Evolutionary conservation across 106 monocot species (phyloP).

Genomic region (Allium cepa): DNA sequence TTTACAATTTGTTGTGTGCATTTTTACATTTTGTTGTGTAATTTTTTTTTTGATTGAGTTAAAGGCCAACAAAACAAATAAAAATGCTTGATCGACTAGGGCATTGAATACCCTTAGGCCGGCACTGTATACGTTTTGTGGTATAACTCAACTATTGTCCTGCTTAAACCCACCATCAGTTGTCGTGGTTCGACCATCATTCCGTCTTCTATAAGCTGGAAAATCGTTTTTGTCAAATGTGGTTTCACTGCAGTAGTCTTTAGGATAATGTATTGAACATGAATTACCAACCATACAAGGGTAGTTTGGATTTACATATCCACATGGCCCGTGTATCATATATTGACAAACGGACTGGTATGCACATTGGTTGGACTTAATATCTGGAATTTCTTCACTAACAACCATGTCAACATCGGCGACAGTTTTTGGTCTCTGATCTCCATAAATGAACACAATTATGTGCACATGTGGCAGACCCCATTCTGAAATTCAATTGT

Average conservation of each 20-base stretch:
- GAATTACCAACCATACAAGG: background rate
- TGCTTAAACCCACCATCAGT: background rate
- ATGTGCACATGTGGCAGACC: background rate
- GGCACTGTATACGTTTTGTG: no score
- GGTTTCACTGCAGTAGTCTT: background rate
- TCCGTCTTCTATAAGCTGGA: background rate
- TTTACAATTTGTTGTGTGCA: no score
- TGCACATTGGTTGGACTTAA: background rate
- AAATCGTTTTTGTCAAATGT: background rate
- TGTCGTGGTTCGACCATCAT: background rate
- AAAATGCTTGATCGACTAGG: no score
- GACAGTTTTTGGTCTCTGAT: background rate
- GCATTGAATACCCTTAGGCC: no score
- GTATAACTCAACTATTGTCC: constrained; percentile 5
- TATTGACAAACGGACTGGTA: background rate
- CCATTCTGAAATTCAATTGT: no score
- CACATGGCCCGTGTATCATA: background rate
- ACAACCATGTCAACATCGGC: background rate
- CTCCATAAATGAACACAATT: background rate
- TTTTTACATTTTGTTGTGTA: no score
- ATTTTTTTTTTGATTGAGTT: no score
- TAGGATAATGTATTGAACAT: background rate
- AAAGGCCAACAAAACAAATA: no score
- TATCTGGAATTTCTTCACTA: background rate
- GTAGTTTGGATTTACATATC: background rate